Percentiles rank a stretch among this genome's conserved stretches.
Conservation (phyloP, 192 early-diverging fungal species). For the Backusella liffmaniae region DNA sequence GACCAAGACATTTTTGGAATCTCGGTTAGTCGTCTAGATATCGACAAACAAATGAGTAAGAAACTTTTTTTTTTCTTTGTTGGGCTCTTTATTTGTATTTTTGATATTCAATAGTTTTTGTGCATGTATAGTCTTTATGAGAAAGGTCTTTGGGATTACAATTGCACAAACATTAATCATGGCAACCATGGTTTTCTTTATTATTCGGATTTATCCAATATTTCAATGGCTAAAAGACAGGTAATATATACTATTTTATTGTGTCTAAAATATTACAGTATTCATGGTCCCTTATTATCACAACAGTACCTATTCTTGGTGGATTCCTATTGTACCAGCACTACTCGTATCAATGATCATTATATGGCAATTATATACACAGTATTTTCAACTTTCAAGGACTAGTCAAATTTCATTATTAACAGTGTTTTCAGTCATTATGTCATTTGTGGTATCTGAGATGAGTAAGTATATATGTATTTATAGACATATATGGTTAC, state of each 20-base stretch:
- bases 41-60: slow-evolving; percentile 32
- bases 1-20: slow-evolving; percentile 32
- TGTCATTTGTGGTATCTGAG: slow-evolving; percentile 19
- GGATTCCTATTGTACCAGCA: slow-evolving; percentile 22
- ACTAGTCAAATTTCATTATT: slow-evolving; percentile 3
- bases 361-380: slow-evolving; percentile 24
- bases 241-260: slow-evolving; percentile 1
- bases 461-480: slow-evolving; percentile 14
- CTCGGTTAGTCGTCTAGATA: slow-evolving; percentile 14
- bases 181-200: slow-evolving; percentile 3
- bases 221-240: slow-evolving; percentile 26
- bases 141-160: slow-evolving; percentile 14
- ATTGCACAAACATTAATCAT: slow-evolving; percentile 9
- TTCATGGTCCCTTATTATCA: too few relatives aligned
- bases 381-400: slow-evolving; percentile 14
- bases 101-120: neutral
- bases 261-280: too few relatives aligned
- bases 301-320: slow-evolving; percentile 13
- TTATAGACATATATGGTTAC: neutral
- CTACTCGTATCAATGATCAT: slow-evolving; percentile 1
- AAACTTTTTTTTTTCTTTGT: neutral
- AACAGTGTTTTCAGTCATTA: slow-evolving; percentile 18
- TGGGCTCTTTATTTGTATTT: neutral
- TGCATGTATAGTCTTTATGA: slow-evolving; percentile 1
- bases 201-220: slow-evolving; percentile 1